These are phyloP conservation scores for Daldinia vernicosa DNA, from an alignment of 495 filamentous ascomycete genomes.

Conservation along the genomic window DNA sequence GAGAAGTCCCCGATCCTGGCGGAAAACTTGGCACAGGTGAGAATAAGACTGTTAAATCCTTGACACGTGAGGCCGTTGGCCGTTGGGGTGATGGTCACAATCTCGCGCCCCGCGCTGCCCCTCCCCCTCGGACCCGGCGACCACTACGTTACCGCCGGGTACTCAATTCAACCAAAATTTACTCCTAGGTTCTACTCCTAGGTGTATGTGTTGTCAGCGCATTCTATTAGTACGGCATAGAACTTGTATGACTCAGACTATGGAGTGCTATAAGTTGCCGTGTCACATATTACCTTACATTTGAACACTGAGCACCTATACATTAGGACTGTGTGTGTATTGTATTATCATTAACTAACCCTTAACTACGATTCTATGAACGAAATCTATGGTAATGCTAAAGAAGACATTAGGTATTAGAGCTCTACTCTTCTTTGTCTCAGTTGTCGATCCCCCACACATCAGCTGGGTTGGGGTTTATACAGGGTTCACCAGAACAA, in stretches of 20 bases:
- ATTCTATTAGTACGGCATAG: neutral
- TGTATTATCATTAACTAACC: neutral
- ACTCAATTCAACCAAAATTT: conserved; percentile 16
- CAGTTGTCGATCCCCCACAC: conserved; percentile 28
- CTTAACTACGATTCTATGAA: conserved; percentile 1
- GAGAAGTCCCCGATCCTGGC: conserved; percentile 5
- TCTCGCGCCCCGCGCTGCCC: conserved; percentile 23
- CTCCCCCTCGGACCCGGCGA: neutral
- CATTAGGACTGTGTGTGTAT: neutral
- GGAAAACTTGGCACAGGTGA: conserved; percentile 30
- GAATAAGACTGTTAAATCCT: conserved; percentile 30
- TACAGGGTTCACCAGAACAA: conserved; percentile 7
- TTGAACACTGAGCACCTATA: neutral
- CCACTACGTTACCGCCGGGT: conserved; percentile 29
- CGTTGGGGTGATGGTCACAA: conserved; percentile 25
- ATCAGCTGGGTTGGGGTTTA: conserved; percentile 40
- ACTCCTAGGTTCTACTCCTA: conserved; percentile 20
- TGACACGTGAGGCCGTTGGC: conserved; percentile 29
- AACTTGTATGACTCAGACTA: conserved; percentile 16
- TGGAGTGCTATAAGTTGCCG: conserved; percentile 18
- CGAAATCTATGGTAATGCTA: neutral
- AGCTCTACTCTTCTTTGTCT: conserved; percentile 27
- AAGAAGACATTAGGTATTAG: conserved; percentile 1
- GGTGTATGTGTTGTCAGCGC: conserved; percentile 20
- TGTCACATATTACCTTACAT: conserved; percentile 1